phyloP scores from a whole-genome alignment of 2,329 filamentous ascomycete species.

The Talaromyces islandicus region DNA sequence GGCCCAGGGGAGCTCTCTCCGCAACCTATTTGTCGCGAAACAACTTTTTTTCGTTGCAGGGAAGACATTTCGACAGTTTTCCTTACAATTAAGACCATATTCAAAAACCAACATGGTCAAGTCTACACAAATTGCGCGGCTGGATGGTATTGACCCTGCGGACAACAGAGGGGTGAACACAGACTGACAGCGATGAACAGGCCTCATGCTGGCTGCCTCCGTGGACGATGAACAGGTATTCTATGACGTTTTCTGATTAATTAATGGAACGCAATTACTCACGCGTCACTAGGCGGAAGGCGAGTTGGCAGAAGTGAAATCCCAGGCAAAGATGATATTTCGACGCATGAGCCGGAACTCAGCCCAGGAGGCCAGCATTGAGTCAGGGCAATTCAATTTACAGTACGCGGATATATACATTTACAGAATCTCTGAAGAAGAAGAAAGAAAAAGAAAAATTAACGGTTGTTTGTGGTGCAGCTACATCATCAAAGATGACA shows the following conservation, averaged over 20 bases:
- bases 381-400: slow-evolving; percentile 74
- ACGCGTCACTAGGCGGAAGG: slow-evolving; percentile 52
- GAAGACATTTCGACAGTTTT: background rate
- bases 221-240: slow-evolving; percentile 79
- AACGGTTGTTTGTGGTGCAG: slow-evolving; percentile 37
- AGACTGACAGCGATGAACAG: slow-evolving; percentile 40
- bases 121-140: slow-evolving; percentile 87
- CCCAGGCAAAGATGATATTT: slow-evolving; percentile 83
- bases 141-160: slow-evolving; percentile 62
- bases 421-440: background rate
- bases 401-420: slow-evolving; percentile 55
- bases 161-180: background rate
- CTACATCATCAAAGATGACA: slow-evolving; percentile 75
- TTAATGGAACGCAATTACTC: background rate
- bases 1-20: slow-evolving; percentile 12
- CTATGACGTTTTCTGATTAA: slow-evolving; percentile 13
- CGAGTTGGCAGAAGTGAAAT: slow-evolving; percentile 80
- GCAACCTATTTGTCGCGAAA: background rate
- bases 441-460: background rate
- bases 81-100: background rate
- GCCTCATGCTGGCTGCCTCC: slow-evolving; percentile 89
- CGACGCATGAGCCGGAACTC: slow-evolving; percentile 83
- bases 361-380: slow-evolving; percentile 86
- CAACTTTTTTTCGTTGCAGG: background rate
- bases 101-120: slow-evolving; percentile 59